Conservation (phyloP, 805 yeast species). For the Metschnikowia matae region DNA sequence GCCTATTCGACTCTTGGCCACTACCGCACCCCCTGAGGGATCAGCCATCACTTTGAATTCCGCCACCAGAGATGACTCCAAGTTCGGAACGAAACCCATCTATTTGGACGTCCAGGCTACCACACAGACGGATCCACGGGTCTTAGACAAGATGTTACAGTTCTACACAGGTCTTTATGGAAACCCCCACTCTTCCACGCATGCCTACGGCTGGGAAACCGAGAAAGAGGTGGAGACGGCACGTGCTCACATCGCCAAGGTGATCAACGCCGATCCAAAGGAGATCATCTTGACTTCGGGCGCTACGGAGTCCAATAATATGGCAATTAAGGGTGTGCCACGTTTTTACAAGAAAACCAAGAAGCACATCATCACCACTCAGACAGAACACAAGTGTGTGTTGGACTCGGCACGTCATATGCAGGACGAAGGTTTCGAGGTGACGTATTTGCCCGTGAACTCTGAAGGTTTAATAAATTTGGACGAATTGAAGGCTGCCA, state of each 20-base stretch:
- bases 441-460: constrained; percentile 84
- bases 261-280: constrained; percentile 91
- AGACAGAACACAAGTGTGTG: constrained; percentile 99
- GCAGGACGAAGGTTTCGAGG: constrained; percentile 96
- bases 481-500: constrained; percentile 73
- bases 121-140: constrained; percentile 97
- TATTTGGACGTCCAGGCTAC: constrained; percentile 98
- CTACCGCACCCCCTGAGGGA: constrained; percentile 42
- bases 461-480: constrained; percentile 75
- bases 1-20: not conserved
- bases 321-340: constrained; percentile 93
- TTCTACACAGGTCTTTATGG: constrained; percentile 93
- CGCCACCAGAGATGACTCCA: constrained; percentile 42
- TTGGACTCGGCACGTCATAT: constrained; percentile 90
- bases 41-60: constrained; percentile 42
- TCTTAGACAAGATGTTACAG: constrained; percentile 79
- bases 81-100: constrained; percentile 78
- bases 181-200: constrained; percentile 96
- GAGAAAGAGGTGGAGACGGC: constrained; percentile 88
- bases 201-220: constrained; percentile 98
- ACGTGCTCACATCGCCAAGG: constrained; percentile 72
- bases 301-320: constrained; percentile 95
- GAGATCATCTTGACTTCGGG: constrained; percentile 97
- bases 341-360: constrained; percentile 87
- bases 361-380: constrained; percentile 91